Percentiles rank a stretch among this genome's conserved stretches.
Conservation (phyloP, 139 green algal genomes). For the Coccomyxa sp. region DNA sequence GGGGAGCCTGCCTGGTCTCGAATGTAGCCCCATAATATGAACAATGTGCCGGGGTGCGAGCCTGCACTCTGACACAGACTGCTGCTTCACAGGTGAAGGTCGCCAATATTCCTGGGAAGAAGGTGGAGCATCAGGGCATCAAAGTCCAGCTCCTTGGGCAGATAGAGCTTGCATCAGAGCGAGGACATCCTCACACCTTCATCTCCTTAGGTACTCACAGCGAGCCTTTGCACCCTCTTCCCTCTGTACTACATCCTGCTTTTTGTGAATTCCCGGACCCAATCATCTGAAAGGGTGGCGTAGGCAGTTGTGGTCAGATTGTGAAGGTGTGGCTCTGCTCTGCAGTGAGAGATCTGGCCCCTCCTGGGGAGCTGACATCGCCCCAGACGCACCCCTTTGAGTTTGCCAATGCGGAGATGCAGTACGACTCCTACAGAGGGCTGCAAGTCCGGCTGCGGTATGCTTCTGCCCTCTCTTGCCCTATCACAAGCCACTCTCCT, state of each 20-base stretch:
- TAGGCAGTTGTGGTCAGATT: too few species aligned
- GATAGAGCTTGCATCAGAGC: slow-evolving; percentile 91
- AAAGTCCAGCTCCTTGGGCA: slow-evolving; percentile 94
- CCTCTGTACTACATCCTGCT: too few species aligned
- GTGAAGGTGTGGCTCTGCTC: not conserved
- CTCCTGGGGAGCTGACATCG: slow-evolving; percentile 76
- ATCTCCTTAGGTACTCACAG: slow-evolving; percentile 65
- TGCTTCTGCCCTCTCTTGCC: not conserved
- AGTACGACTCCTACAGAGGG: slow-evolving; percentile 94
- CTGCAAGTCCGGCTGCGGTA: slow-evolving; percentile 63
- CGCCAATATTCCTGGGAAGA: slow-evolving; percentile 64
- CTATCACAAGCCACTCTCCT: too few species aligned
- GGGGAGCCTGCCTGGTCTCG: not conserved
- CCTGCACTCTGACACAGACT: not conserved
- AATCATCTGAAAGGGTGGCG: too few species aligned
- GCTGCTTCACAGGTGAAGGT: slow-evolving; percentile 45
- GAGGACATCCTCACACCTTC: slow-evolving; percentile 84
- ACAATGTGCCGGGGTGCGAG: not conserved
- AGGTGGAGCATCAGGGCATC: slow-evolving; percentile 92
- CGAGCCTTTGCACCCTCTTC: too few species aligned
- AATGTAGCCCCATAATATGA: not conserved
- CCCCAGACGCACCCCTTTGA: slow-evolving; percentile 81
- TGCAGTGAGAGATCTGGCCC: slow-evolving; percentile 73
- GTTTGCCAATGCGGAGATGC: slow-evolving; percentile 95
- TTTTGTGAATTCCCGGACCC: too few species aligned